Evolutionary conservation across 2,329 filamentous ascomycete species (phyloP), one percentile per base, ranked within the genome.

Genomic region (Microsporum canis): DNA sequence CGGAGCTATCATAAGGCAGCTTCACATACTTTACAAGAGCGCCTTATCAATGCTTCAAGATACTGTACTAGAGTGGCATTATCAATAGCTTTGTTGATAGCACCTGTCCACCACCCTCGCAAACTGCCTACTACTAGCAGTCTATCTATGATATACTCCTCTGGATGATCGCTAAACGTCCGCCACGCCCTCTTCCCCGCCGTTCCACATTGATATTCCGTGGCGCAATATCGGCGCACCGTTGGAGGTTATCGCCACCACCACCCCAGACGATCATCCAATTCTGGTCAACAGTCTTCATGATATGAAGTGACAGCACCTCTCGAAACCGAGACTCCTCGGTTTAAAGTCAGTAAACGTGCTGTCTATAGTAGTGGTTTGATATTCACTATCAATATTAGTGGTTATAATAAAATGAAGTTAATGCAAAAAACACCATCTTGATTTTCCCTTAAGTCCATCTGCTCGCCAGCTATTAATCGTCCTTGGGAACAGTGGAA

Each of bases 121-220:
- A 1, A 1, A 49, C 2, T 12, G 27, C 7, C 27, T 23, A 23
- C 10, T 51, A 29, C 45, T 33, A 27, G 45, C 45, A 31, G 8
- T n/a, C 45, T 5, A 29, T 51, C 10, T 51, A 4, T 33, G 45
- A 33, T 31, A 31, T 31, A 27, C 45, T 29, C 14, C 23, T 51
- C 31, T 23, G 27, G 27, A 34, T 43, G 60, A 58, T 61, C 43
- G 33, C 53, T 43, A 58, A 57, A 61, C 43, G 43, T 38, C 49
- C 53, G 49, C 49, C 17, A 58, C 36, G 36, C 14, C 23, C 12
- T 33, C 55, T 41, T 41, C 38, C 27, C 51, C 29, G 36, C 41
- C 10, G 23, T 33, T 51, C 27, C 39, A 33, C 47, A 51, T 51
- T 33, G 23, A 51, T 51, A 31, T 14, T 14, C 27, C 10, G 27